Conservation (phyloP, 2,329 filamentous ascomycete genomes). For the Eurotiales sp. region DNA sequence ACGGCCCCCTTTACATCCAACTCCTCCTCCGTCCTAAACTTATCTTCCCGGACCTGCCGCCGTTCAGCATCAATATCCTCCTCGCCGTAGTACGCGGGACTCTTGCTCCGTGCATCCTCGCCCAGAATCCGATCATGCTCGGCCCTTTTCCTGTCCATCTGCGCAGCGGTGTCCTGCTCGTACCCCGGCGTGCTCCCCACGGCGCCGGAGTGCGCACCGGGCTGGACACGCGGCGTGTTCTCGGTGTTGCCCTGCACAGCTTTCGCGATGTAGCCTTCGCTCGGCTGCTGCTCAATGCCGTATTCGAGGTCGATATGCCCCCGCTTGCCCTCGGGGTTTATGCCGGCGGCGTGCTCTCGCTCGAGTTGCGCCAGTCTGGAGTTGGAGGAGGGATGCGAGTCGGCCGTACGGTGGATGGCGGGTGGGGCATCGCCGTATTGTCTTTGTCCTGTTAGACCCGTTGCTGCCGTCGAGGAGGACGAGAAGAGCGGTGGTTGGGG, state of each 20-base stretch:
- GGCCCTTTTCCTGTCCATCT: constrained; percentile 32
- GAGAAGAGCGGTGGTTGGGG: neutral
- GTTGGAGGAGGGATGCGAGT: constrained; percentile 28
- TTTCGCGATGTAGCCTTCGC: constrained; percentile 33
- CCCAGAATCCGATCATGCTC: constrained; percentile 32
- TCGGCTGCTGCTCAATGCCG: constrained; percentile 34
- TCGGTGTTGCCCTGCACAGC: constrained; percentile 24
- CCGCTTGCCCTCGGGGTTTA: constrained; percentile 17
- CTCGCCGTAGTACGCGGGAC: constrained; percentile 14
- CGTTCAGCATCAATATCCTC: constrained; percentile 20
- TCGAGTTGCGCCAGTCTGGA: constrained; percentile 20
- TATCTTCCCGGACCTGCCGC: constrained; percentile 24
- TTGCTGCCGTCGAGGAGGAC: neutral
- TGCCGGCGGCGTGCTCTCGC: constrained; percentile 18
- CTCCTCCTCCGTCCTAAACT: constrained; percentile 25
- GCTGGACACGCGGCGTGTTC: constrained; percentile 22
- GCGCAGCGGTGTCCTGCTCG: constrained; percentile 30
- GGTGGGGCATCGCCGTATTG: constrained; percentile 24
- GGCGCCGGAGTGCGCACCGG: constrained; percentile 33
- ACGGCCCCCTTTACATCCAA: constrained; percentile 28
- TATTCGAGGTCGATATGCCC: constrained; percentile 31
- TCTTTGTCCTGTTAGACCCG: neutral
- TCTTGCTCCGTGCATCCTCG: constrained; percentile 21
- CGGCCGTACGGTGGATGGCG: constrained; percentile 23
- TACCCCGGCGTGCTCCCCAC: constrained; percentile 28